Base-by-base conservation (phyloP, 805 yeast species). In the Saturnispora saitoi region DNA sequence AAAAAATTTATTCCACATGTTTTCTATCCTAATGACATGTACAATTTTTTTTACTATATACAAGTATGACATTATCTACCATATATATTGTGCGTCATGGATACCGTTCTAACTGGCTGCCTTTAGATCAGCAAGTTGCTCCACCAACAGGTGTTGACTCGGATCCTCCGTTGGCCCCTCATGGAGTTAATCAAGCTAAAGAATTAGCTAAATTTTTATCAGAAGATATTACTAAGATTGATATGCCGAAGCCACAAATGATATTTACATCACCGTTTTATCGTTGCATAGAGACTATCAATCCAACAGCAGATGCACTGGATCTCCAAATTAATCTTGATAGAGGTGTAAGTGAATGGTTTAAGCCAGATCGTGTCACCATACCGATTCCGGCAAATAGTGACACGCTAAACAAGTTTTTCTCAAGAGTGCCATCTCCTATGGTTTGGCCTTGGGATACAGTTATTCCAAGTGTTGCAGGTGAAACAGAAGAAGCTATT, bases 331-430 rank as follows among this genome's bases (percentile, higher is more conserved):
- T 90, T 10, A 72, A 68, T 43, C 65, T 86, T 4, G 99, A 93
- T 57, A 68, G 81, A 47, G 98, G 97, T 0, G 72, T 91, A 24
- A 95, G 96, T 20, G 97, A 93, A 66, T 89, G 96, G 95, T 91
- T 85, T 60, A 77, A 78, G 57, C 79, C 78, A n/a, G 77, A 77
- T 40, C 70, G 96, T 57, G 70, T 70, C 1, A 69, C 78, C 12
- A 78, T 85, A 51, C 95, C 97, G 3, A 68, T 65, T 24, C 90
- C 96, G 1, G 88, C 84, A 0, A 63, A 71, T 19, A 65, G 67
- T 44, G 73, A 70, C 14, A 57, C 65, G 1, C 69, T 88, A 55
- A 63, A 69, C 36, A 58, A 64, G 37, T 78, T 77, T 52, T 91
- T 91, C 63, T 70, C 75, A 0, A 63, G 62, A 4, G 66, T 76